Base-by-base conservation (phyloP, 768 basidiomycete species). In the Termitomyces eurrhizus region DNA sequence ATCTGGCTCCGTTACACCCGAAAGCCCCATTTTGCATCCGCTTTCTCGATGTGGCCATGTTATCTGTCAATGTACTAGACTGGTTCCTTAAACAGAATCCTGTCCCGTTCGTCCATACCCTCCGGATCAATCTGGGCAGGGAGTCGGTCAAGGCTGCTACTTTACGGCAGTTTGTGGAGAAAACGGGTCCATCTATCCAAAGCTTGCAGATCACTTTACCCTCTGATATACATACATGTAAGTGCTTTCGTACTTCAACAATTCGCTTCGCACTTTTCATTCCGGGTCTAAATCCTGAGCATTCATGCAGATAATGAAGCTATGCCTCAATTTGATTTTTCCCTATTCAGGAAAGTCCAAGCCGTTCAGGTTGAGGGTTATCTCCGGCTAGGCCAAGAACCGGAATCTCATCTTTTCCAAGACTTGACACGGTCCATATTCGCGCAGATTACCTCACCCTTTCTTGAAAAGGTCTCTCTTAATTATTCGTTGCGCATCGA, bases 11-110 rank as follows among this genome's bases (percentile, higher is more conserved):
- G 4, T 60, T 66, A n/a, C 65, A 61, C 2, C 60, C 59, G 39
- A 58, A 61, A 24, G 41, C 45, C 26, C 61, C 65, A 32, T 66
- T 70, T 44, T 60, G 52, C 36, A 67, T 70, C 7, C 65, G 63
- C 7, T 65, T 67, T 9, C 61, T 70, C 18, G 69, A 70, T 39
- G 64, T 67, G 11, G 62, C 61, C 0, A 61, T 56, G 36, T 59
- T 65, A 3, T 68, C 69, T 32, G 56, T 55, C 16, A 64, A 57
- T 18, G 39, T 70, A 16, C 59, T 72, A 18, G 66, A 66, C 36
- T 74, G 72, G 71, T 56, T 73, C 33, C 62, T 70, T 4, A 62
- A 58, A 13, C 71, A 73, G 55, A 59, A 65, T 32, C 63, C 68
- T 44, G 57, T 67, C 29, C 71, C 71, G 3, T 49, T 52, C 13